These are phyloP conservation scores for Zygnema cylindricum DNA, from an alignment of 139 green algal genomes.

Conservation along the genomic window DNA sequence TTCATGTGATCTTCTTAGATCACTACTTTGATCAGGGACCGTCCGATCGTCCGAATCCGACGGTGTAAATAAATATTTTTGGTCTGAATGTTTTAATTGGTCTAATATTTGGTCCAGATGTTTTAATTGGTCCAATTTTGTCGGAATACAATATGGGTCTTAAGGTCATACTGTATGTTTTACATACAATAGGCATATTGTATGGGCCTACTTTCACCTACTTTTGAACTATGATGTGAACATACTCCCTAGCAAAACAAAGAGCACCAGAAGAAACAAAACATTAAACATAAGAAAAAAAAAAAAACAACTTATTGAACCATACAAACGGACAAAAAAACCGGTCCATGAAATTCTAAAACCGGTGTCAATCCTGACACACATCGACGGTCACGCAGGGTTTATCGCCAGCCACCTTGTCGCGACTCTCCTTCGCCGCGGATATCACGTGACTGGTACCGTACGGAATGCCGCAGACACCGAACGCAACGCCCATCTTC, in stretches of 20 bases:
- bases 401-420: slow-evolving; percentile 30
- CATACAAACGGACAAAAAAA: not conserved
- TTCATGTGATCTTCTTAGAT: too few species aligned
- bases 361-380: not conserved
- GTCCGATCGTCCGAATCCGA: too few species aligned
- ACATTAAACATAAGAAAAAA: not conserved
- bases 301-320: not conserved
- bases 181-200: too few species aligned
- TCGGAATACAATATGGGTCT: not conserved
- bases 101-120: not conserved
- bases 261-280: not conserved
- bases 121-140: slow-evolving; percentile 1
- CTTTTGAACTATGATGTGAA: too few species aligned
- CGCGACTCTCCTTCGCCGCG: not conserved
- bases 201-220: too few species aligned
- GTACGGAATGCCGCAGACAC: slow-evolving; percentile 9
- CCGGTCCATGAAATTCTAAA: not conserved
- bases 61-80: too few species aligned
- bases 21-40: too few species aligned
- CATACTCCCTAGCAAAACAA: not conserved
- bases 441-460: slow-evolving; percentile 20
- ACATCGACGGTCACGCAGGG: not conserved
- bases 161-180: too few species aligned
- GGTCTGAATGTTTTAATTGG: too few species aligned
- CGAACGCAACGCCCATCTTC: not conserved